Base-by-base conservation (phyloP, 2,329 filamentous ascomycete genomes). In the Fusarium agapanthi region DNA sequence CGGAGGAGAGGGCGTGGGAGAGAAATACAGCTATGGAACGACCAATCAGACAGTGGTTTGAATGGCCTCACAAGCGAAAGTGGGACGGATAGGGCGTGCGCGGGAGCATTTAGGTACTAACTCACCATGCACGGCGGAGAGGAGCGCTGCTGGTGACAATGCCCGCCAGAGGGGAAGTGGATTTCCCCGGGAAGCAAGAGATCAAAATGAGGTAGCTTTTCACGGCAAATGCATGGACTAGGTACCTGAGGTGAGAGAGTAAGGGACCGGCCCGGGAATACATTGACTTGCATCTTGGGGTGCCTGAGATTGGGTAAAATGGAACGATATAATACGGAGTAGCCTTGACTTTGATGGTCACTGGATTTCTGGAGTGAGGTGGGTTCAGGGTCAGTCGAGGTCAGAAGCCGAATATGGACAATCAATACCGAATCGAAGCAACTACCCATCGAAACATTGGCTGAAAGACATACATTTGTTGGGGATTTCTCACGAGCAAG, bases 301-400 rank as follows among this genome's bases (percentile, higher is more conserved):
- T 41, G 55, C 57, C 28, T 47, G 56, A 56, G 58, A 71, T 62
- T 71, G 61, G 65, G 57, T 71, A 71, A 61, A 75, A 74, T 67
- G 63, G 55, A 45, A 68, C 67, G 65, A 76, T 62, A 58, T 41
- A 66, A 48, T 53, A 43, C 32, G 48, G 62, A 65, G 54, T 58
- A 34, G 34, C n/a, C 45, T 53, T 22, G 37, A 55, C 24, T 60
- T 35, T 28, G 41, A 43, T 43, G 48, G 55, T 64, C 66, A 75
- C 70, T 72, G 63, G 70, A 44, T 35, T 61, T 55, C 63, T 59
- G 38, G 30, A 51, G 30, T 34, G 34, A 76, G 66, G 71, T 69
- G 65, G 67, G 61, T 50, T 68, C 61, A 77, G 73, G 75, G 71
- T 77, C 65, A 77, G 71, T 76, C 55, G 64, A 77, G 69, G 75